Conservation (phyloP, 768 basidiomycete species). For the Hygrocybe coccinea region DNA sequence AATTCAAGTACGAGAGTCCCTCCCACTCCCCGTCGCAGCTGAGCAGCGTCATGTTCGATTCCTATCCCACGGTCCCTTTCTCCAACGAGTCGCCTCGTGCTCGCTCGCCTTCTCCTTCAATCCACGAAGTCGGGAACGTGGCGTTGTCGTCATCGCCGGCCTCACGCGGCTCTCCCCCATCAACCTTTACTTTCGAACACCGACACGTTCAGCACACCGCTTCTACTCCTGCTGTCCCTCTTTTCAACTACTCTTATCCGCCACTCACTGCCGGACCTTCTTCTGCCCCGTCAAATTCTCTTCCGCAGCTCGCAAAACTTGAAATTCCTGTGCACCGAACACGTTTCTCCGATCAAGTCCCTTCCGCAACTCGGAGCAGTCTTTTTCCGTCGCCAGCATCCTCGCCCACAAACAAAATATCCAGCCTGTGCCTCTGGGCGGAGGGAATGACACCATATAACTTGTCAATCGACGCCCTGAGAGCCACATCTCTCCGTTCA, state of each 20-base stretch:
- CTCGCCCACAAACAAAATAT: conserved; percentile 29
- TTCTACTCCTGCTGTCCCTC: neutral
- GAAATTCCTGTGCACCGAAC: neutral
- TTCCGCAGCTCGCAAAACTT: neutral
- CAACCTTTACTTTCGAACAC: neutral
- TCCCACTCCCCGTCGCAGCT: neutral
- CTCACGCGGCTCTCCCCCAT: neutral
- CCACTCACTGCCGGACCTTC: neutral
- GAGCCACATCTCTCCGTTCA: conserved; percentile 36
- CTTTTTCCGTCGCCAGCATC: conserved; percentile 12
- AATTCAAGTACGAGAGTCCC: conserved; percentile 1
- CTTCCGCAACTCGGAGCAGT: conserved; percentile 11
- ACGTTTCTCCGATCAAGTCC: neutral
- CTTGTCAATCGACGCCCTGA: conserved; percentile 54
- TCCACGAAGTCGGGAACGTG: neutral
- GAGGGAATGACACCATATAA: conserved; percentile 64
- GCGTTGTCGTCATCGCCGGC: neutral
- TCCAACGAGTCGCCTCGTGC: neutral
- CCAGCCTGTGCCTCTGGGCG: conserved; percentile 51
- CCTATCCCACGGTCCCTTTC: neutral
- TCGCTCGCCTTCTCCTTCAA: neutral
- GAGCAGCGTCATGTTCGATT: neutral
- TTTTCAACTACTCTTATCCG: neutral
- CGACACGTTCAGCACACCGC: neutral
- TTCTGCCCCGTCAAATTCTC: neutral